A percentile compares a stretch with the other conserved stretches of the same genome.
Conservation (phyloP, 345 rosid genomes). For the Eucalyptus guilfoylei region DNA sequence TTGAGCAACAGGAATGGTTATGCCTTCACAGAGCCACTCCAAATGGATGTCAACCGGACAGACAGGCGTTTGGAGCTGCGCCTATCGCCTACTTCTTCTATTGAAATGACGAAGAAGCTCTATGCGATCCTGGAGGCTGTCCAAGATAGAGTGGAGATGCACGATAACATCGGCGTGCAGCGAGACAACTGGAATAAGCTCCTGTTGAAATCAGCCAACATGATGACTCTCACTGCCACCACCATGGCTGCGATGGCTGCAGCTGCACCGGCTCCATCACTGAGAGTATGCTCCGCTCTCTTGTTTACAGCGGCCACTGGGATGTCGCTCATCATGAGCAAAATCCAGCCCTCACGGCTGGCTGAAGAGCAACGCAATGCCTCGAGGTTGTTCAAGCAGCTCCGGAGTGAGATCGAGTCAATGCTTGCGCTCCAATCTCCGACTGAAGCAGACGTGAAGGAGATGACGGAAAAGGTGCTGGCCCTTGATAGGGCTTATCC, state of each 20-base stretch:
- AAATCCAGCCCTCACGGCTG: conserved; percentile 28
- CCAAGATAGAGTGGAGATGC: no score
- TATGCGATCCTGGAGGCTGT: no score
- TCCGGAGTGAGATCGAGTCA: no score
- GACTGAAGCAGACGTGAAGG: not conserved
- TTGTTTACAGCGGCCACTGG: no score
- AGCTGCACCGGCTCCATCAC: rapidly evolving
- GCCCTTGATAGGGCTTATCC: conserved; percentile 1
- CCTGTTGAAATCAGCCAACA: no score
- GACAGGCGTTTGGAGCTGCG: not conserved
- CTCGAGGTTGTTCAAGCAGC: no score
- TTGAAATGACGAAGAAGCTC: not conserved
- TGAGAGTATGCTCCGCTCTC: no score
- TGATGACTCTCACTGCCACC: conserved; percentile 5
- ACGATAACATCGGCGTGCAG: no score
- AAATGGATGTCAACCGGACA: not conserved
- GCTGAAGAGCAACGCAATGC: conserved; percentile 2
- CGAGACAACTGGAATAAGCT: no score
- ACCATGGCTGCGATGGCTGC: not conserved
- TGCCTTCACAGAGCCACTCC: not conserved
- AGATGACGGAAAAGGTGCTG: conserved; percentile 5
- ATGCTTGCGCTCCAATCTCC: no score
- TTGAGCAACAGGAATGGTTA: not conserved
- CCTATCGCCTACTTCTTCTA: not conserved
- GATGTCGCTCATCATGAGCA: not conserved